These are phyloP conservation scores for Posidonia australis DNA, from an alignment of 106 monocot genomes.

Conservation along the genomic window DNA sequence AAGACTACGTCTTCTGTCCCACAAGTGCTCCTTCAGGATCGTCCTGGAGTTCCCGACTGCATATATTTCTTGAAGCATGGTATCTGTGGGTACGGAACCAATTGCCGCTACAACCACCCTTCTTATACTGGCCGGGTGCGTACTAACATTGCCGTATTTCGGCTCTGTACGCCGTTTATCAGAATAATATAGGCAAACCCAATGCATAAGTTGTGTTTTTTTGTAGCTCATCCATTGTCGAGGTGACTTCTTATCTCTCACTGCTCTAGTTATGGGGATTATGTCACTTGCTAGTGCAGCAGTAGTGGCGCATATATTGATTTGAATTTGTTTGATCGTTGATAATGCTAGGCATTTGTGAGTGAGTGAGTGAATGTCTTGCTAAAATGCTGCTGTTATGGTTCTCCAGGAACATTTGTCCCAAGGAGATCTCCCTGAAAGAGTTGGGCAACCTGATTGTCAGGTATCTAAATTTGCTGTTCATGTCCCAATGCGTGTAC, in stretches of 20 bases:
- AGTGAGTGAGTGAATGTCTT: neutral
- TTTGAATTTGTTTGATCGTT: no score
- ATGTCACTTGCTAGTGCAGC: no score
- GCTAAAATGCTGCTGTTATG: neutral
- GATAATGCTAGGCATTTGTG: neutral
- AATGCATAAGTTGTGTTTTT: no score
- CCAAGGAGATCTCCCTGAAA: slow-evolving; percentile 43
- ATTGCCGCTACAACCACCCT: slow-evolving; percentile 81
- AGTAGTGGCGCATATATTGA: no score
- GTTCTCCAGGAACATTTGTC: slow-evolving; percentile 29
- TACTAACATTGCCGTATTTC: no score
- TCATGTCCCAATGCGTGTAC: neutral
- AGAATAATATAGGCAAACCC: neutral
- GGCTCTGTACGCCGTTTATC: no score
- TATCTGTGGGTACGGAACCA: slow-evolving; percentile 62
- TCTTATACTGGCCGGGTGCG: slow-evolving; percentile 28
- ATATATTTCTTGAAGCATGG: slow-evolving; percentile 66
- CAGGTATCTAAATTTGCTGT: slow-evolving; percentile 27
- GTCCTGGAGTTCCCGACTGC: slow-evolving; percentile 67
- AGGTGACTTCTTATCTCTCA: no score
- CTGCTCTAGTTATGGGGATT: no score
- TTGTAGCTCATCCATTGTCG: no score
- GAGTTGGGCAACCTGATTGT: slow-evolving; percentile 84
- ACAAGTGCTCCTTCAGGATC: neutral
- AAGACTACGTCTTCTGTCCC: neutral